A percentile compares a stretch with the other conserved stretches of the same genome.
Evolutionary conservation across 2,329 filamentous ascomycete species (phyloP).

Genomic region (Didymellaceae sp.): DNA sequence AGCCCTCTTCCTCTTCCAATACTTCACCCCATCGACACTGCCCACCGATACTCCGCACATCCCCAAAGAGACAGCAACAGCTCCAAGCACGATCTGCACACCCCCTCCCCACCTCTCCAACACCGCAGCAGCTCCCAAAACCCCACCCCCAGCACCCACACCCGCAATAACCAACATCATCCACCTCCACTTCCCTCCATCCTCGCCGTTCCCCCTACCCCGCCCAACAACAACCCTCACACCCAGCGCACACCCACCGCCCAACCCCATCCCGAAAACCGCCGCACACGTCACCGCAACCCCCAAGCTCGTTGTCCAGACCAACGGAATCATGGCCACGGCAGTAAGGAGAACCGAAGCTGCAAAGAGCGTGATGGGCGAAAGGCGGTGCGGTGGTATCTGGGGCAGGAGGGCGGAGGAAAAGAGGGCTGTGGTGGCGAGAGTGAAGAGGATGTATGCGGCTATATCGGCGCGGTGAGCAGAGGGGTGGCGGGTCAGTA

Average conservation of each 20-base stretch:
- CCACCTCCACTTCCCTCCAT: slow-evolving; percentile 1
- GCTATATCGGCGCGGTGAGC: slow-evolving; percentile 4
- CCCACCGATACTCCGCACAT: background rate
- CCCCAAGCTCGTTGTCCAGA: background rate
- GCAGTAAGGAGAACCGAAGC: slow-evolving; percentile 2
- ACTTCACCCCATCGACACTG: background rate
- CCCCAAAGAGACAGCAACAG: slow-evolving; percentile 2
- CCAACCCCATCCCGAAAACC: slow-evolving; percentile 17
- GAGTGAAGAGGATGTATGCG: slow-evolving; percentile 4
- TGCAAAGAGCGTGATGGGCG: slow-evolving; percentile 8
- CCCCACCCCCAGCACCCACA: slow-evolving; percentile 10
- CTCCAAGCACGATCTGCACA: background rate
- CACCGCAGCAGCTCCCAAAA: slow-evolving; percentile 14
- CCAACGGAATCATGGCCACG: background rate
- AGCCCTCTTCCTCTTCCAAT: background rate
- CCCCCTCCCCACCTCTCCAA: slow-evolving; percentile 13
- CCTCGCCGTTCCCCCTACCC: background rate
- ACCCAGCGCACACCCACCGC: slow-evolving; percentile 9
- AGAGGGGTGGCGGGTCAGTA: slow-evolving; percentile 17
- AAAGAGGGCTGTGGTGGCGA: slow-evolving; percentile 11
- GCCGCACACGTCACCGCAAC: background rate
- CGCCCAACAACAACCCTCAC: background rate
- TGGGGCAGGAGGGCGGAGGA: slow-evolving; percentile 1
- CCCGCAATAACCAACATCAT: slow-evolving; percentile 11
- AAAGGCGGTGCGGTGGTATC: background rate